These are phyloP conservation scores for Casuarina cunninghamiana DNA, from an alignment of 306 rosid species.

Conservation along the genomic window DNA sequence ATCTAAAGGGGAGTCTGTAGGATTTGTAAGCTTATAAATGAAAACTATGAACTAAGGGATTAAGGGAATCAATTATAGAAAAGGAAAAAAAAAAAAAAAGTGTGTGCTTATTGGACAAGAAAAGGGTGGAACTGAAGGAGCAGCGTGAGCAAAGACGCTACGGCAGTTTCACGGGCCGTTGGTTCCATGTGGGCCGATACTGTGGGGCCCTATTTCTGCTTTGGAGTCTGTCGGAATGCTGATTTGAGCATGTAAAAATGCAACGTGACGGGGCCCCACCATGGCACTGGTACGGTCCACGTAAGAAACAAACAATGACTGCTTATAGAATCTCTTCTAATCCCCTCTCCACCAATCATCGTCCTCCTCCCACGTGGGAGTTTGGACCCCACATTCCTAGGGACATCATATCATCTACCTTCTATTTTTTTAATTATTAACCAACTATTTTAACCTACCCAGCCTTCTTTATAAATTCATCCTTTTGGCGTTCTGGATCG, in stretches of 20 bases:
- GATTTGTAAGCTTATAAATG: too few relatives aligned
- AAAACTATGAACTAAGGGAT: too few relatives aligned
- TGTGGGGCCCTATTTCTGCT: slow-evolving; percentile 7
- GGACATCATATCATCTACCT: slow-evolving; percentile 24
- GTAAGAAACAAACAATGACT: slow-evolving; percentile 35
- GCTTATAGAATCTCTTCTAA: slow-evolving; percentile 60
- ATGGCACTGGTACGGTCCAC: slow-evolving; percentile 65
- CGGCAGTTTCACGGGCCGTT: slow-evolving; percentile 9
- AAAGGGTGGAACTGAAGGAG: too few relatives aligned
- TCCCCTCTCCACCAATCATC: slow-evolving; percentile 85
- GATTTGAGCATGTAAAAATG: background rate
- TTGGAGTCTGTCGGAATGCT: background rate
- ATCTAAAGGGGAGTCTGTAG: too few relatives aligned
- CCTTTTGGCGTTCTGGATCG: slow-evolving; percentile 16
- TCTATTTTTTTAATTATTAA: background rate
- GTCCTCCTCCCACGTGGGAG: slow-evolving; percentile 77
- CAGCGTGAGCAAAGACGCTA: background rate
- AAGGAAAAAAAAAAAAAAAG: too few relatives aligned
- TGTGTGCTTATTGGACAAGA: background rate
- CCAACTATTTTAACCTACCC: background rate
- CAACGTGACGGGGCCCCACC: slow-evolving; percentile 39
- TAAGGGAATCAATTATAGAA: too few relatives aligned
- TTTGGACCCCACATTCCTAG: slow-evolving; percentile 34
- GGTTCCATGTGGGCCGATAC: background rate
- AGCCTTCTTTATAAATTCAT: slow-evolving; percentile 25